Percentiles rank a stretch among this genome's conserved stretches.
Evolutionary conservation across 1,139 yeast species (phyloP).

Genomic region (Suhomyces choctaworum): DNA sequence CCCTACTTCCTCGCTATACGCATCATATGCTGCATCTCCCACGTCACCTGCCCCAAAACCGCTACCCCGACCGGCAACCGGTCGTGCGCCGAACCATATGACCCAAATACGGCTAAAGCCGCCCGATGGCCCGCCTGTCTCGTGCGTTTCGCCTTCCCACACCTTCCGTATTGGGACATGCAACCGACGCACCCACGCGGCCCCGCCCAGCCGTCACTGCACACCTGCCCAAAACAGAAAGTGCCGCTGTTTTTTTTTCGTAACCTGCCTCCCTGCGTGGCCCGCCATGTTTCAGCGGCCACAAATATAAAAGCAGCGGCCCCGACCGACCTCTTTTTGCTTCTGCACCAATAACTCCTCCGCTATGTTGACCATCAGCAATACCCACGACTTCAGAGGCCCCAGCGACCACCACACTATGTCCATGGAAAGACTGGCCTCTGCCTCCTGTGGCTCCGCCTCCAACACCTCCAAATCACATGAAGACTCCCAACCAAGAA

Average conservation of each 20-base stretch:
- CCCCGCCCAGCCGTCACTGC: background rate
- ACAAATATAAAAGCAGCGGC: conserved; percentile 8
- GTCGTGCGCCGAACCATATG: conserved; percentile 2
- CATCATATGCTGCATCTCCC: too few species aligned
- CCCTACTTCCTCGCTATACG: too few species aligned
- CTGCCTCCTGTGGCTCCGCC: conserved; percentile 3
- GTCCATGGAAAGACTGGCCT: conserved; percentile 4
- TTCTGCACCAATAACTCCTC: too few species aligned
- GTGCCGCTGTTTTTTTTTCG: conserved; percentile 2
- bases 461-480: background rate
- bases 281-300: conserved; percentile 5
- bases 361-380: conserved; percentile 12
- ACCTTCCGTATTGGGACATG: conserved; percentile 4
- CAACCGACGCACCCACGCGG: too few species aligned
- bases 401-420: conserved; percentile 2
- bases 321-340: background rate
- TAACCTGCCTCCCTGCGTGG: background rate
- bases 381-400: conserved; percentile 10
- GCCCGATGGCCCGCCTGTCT: background rate
- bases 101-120: background rate
- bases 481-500: background rate
- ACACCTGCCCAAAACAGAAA: conserved; percentile 1
- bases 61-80: background rate
- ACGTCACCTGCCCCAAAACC: background rate
- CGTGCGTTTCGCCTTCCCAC: background rate